phyloP scores from a whole-genome alignment of 2,329 filamentous ascomycete genomes.

The Drechslerella dactyloides region DNA sequence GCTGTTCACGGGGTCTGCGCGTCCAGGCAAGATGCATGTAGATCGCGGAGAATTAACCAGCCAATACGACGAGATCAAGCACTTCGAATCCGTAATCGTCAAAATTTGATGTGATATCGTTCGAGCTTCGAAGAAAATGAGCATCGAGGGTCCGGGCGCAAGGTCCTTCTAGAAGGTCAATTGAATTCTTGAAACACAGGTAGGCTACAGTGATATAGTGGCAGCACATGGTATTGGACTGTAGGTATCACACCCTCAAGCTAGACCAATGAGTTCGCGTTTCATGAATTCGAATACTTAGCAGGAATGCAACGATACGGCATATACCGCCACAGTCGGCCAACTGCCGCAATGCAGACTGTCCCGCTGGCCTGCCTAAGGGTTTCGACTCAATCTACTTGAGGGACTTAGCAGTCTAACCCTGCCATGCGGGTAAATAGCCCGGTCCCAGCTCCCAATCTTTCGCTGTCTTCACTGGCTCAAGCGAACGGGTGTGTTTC shows the following conservation, averaged over 20 bases:
- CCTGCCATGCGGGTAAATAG: conserved; percentile 48
- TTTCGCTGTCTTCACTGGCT: conserved; percentile 32
- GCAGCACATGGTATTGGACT: no score
- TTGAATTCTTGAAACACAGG: no score
- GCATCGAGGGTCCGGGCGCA: no score
- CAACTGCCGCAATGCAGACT: conserved; percentile 11
- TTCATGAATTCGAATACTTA: no score
- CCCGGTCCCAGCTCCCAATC: conserved; percentile 27
- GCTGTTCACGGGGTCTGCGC: conserved; percentile 29
- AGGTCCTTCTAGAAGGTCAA: no score
- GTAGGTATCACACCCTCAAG: no score
- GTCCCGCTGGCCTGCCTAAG: conserved; percentile 13
- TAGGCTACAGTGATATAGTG: neutral
- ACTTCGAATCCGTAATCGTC: no score
- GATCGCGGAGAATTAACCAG: conserved; percentile 38
- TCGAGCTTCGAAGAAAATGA: no score
- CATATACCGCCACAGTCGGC: no score
- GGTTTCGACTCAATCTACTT: conserved; percentile 47
- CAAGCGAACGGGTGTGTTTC: conserved; percentile 51
- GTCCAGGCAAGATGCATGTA: conserved; percentile 14
- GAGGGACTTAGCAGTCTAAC: conserved; percentile 50
- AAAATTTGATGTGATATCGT: no score
- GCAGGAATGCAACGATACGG: no score
- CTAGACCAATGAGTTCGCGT: no score
- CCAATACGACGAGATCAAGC: conserved; percentile 7